A percentile compares a stretch with the other conserved stretches of the same genome.
These are phyloP conservation scores for Theileria orientalis DNA, from an alignment of 169 alveolate genomes.

Conservation along the genomic window DNA sequence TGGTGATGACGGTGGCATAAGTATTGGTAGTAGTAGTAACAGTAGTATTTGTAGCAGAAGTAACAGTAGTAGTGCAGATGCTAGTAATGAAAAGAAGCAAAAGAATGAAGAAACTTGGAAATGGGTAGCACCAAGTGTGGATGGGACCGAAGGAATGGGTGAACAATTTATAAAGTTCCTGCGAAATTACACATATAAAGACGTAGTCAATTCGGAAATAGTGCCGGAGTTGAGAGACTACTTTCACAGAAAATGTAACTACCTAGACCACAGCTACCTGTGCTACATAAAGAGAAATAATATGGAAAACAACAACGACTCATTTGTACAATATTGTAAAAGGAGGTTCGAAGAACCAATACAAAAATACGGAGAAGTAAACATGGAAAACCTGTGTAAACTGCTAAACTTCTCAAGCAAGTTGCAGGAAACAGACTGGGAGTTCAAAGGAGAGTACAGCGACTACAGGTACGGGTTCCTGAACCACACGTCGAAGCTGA, in stretches of 20 bases:
- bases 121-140: conserved; percentile 56
- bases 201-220: no score
- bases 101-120: conserved; percentile 18
- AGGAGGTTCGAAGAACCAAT: background rate
- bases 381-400: background rate
- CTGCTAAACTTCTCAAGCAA: background rate
- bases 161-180: no score
- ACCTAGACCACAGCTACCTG: conserved; percentile 18
- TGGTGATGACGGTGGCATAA: no score
- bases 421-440: background rate
- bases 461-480: conserved; percentile 37
- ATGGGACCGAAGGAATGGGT: no score
- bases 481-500: conserved; percentile 33
- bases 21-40: no score
- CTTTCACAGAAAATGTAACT: conserved; percentile 49
- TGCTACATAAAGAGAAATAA: conserved; percentile 14
- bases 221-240: conserved; percentile 8
- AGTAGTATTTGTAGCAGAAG: no score
- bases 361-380: no score
- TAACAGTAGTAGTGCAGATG: no score
- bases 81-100: no score
- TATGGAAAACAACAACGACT: background rate
- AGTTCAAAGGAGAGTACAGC: background rate
- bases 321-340: conserved; percentile 15
- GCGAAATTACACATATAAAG: no score